phyloP scores from a whole-genome alignment of 2,329 filamentous ascomycete species.

The Stagonosporopsis chrysanthemi region DNA sequence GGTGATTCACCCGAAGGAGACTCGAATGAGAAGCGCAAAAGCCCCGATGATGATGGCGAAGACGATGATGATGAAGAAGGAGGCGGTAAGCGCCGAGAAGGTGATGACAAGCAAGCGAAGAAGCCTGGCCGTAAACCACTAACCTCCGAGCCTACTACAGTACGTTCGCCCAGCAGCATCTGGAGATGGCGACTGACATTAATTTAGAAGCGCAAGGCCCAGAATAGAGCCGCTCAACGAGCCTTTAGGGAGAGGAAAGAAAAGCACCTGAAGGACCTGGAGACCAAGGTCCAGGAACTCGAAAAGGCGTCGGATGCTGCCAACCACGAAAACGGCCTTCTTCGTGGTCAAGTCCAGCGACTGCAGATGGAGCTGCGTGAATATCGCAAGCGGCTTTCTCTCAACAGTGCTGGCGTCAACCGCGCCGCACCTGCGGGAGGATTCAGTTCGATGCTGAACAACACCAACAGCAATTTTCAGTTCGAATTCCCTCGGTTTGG shows the following conservation, averaged over 20 bases:
- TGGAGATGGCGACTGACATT: constrained; percentile 30
- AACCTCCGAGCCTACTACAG: constrained; percentile 93
- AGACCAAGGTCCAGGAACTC: constrained; percentile 70
- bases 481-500: constrained; percentile 98
- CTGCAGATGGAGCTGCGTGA: constrained; percentile 85
- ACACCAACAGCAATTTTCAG: constrained; percentile 76
- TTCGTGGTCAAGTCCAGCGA: constrained; percentile 88
- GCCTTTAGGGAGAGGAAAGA: constrained; percentile 70
- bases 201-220: constrained; percentile 85
- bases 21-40: constrained; percentile 68
- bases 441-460: constrained; percentile 55
- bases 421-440: constrained; percentile 58
- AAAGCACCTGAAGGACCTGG: constrained; percentile 71
- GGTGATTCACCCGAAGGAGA: constrained; percentile 63
- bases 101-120: constrained; percentile 85
- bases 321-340: constrained; percentile 82
- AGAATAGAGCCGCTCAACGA: constrained; percentile 68
- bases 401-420: constrained; percentile 60
- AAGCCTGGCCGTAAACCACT: constrained; percentile 96
- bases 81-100: constrained; percentile 79
- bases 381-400: constrained; percentile 84
- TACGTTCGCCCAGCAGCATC: constrained; percentile 62
- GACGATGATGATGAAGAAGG: constrained; percentile 67
- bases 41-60: constrained; percentile 70
- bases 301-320: constrained; percentile 84